phyloP scores from a whole-genome alignment of 176 grass and related monocot species.

The Carex littledalei region DNA sequence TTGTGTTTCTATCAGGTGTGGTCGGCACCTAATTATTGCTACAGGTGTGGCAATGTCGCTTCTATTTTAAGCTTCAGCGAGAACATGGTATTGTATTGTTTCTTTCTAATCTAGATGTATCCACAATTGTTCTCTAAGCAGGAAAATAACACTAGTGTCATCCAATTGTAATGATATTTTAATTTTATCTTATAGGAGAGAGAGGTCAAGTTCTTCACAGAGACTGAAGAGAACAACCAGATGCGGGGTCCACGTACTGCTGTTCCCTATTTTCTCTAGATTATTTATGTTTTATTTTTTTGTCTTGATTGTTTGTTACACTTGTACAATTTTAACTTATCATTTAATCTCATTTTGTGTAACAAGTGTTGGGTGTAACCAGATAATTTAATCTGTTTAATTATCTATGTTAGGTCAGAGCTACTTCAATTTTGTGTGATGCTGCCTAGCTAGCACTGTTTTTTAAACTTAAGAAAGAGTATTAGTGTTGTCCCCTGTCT shows the following conservation, averaged over 20 bases:
- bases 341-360: constrained; percentile 40
- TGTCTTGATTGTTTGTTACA: constrained; percentile 54
- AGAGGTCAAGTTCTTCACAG: constrained; percentile 95
- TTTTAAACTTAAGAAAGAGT: not conserved
- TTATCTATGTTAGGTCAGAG: constrained; percentile 3
- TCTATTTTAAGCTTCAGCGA: constrained; percentile 97
- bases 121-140: not conserved
- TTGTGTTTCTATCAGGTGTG: constrained; percentile 59
- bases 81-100: constrained; percentile 60
- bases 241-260: constrained; percentile 91
- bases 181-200: constrained; percentile 49
- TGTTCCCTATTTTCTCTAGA: constrained; percentile 90
- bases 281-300: constrained; percentile 50
- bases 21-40: constrained; percentile 99
- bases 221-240: constrained; percentile 99
- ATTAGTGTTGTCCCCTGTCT: constrained; percentile 2
- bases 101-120: not conserved
- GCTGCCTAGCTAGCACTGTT: constrained; percentile 1
- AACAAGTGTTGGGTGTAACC: constrained; percentile 35
- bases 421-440: constrained; percentile 15
- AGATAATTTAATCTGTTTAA: constrained; percentile 15
- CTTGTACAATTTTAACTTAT: constrained; percentile 66
- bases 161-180: not conserved
- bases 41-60: constrained; percentile 98
- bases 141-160: not conserved